Base-by-base conservation (phyloP, 2,329 filamentous ascomycete genomes). In the Hymenoscyphus occultus region DNA sequence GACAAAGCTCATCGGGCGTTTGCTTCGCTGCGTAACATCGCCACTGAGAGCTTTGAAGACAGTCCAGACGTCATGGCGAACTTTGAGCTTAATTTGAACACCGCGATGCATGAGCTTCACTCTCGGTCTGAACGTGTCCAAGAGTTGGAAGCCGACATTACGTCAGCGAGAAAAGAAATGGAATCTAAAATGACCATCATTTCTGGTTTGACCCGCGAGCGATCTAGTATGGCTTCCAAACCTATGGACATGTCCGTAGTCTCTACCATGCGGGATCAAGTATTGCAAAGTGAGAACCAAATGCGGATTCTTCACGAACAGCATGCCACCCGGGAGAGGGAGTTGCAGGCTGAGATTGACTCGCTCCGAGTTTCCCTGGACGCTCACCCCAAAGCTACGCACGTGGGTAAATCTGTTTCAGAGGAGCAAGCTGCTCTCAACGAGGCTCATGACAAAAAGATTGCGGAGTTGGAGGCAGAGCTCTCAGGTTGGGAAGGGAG, bases 171-270 rank as follows among this genome's bases (percentile, higher is more conserved):
- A 81, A 97, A 93, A 80, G 95, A 99, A 77, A 96, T 98, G 90
- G 95, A 99, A 75, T 89, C 86, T 68, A 99, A 99, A 84, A 93
- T 94, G 82, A 91, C 92, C 39, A 93, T 99, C 74, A 98, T 99
- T 71, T 92, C 92, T 39, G 95, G 95, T 6, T 82, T 99, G 68
- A 96, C 95, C 3, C 89, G 95, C 62, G 96, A 99, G 78, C 85
- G 96, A 65, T 94, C 92, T 2, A 97, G 93, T 78, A 84, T 97
- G 79, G 92, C 94, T 76, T 82, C 84, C 2, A 90, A 90, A 31
- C 90, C 93, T 7, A 89, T 97, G 74, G 95, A 99, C 74, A 96
- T 97, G 76, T 93, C 92, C 0, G 88, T 97, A 69, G 89, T 98
- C 39, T 90, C 92, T 4, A 90, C 89, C 16, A 86, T 99, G 80